These are phyloP conservation scores for Wickerhamiella hasegawae DNA, from an alignment of 805 yeast genomes.

Conservation along the genomic window DNA sequence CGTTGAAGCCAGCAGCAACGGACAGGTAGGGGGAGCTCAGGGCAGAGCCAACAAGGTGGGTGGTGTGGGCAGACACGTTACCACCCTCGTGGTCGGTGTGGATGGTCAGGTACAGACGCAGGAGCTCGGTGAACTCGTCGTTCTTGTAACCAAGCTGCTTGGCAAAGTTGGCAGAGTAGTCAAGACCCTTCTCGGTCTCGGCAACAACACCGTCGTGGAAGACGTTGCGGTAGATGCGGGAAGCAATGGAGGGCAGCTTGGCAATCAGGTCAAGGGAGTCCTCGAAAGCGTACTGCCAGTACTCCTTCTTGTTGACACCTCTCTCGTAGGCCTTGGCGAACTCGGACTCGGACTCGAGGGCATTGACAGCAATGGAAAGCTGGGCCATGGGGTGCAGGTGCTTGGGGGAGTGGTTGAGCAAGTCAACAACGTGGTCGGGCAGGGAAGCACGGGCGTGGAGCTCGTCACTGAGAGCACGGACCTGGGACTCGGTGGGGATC, in stretches of 20 bases:
- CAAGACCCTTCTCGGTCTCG: slow-evolving; percentile 25
- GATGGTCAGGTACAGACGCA: slow-evolving; percentile 67
- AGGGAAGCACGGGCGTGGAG: slow-evolving; percentile 62
- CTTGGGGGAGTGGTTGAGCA: slow-evolving; percentile 60
- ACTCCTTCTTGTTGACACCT: slow-evolving; percentile 66
- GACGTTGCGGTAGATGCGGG: slow-evolving; percentile 69
- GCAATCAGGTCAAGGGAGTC: slow-evolving; percentile 69
- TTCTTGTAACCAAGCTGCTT: slow-evolving; percentile 43
- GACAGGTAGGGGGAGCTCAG: slow-evolving; percentile 65
- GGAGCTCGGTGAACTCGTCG: slow-evolving; percentile 54
- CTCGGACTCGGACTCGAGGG: slow-evolving; percentile 67
- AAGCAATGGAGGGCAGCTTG: slow-evolving; percentile 66
- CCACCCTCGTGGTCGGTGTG: slow-evolving; percentile 89
- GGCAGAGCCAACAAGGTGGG: slow-evolving; percentile 75
- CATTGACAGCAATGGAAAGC: slow-evolving; percentile 67
- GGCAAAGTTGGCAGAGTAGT: slow-evolving; percentile 54
- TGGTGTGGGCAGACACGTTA: slow-evolving; percentile 74
- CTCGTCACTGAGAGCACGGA: slow-evolving; percentile 55
- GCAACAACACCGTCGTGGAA: slow-evolving; percentile 62
- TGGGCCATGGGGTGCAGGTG: slow-evolving; percentile 83
- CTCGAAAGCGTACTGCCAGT: slow-evolving; percentile 74
- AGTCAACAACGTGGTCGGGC: slow-evolving; percentile 62
- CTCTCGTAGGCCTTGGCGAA: slow-evolving; percentile 74
- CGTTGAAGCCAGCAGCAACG: slow-evolving; percentile 68
- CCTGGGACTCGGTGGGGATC: slow-evolving; percentile 58